A percentile compares a stretch with the other conserved stretches of the same genome.
Evolutionary conservation across 306 rosid species (phyloP).

Genomic region (Cajanus cajan): DNA sequence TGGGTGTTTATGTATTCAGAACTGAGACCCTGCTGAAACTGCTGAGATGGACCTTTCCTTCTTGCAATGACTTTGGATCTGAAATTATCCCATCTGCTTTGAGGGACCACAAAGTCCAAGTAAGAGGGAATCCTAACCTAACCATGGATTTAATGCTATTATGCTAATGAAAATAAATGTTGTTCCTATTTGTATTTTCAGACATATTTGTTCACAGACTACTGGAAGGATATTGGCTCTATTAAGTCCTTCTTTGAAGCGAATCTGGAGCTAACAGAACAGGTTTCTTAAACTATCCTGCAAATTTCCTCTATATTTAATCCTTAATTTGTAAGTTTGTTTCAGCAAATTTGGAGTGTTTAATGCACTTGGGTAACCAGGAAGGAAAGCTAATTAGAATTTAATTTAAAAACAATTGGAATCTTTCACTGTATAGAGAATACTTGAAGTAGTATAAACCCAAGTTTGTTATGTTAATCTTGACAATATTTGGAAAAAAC

Average conservation of each 20-base stretch:
- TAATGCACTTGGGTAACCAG: background rate
- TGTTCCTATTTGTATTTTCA: constrained; percentile 29
- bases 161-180: background rate
- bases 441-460: background rate
- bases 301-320: background rate
- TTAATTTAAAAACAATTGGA: constrained; percentile 22
- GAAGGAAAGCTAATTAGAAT: background rate
- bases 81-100: constrained; percentile 84
- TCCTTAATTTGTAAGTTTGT: background rate
- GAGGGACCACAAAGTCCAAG: constrained; percentile 77
- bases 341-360: background rate
- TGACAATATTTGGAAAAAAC: background rate
- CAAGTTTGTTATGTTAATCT: background rate
- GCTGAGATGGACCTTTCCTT: constrained; percentile 62
- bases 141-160: background rate
- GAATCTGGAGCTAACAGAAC: constrained; percentile 76
- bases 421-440: background rate
- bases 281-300: constrained; percentile 47
- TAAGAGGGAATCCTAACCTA: constrained; percentile 37
- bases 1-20: constrained; percentile 82
- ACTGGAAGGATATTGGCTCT: constrained; percentile 94
- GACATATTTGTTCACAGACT: constrained; percentile 80
- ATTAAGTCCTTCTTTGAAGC: constrained; percentile 80
- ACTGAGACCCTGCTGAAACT: constrained; percentile 75
- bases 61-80: constrained; percentile 80